A percentile compares a stretch with the other conserved stretches of the same genome.
These are phyloP conservation scores for Thalassiosira mediterranea DNA, from an alignment of 352 stramenopile species.

Conservation along the genomic window DNA sequence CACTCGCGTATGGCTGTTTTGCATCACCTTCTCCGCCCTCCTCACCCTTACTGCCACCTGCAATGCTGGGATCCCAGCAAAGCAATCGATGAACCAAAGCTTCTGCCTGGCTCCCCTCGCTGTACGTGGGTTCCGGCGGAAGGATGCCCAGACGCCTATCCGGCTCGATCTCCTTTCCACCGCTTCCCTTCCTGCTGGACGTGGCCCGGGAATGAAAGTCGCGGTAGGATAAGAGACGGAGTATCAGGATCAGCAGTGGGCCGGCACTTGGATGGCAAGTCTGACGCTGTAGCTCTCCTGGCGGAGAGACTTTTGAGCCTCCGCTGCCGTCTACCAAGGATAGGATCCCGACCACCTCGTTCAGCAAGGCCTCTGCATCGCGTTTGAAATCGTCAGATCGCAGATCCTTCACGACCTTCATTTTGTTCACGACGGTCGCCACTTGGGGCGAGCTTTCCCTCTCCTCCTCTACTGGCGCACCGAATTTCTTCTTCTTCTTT, in stretches of 20 bases:
- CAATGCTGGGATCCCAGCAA: constrained; percentile 63
- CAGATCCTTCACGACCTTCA: constrained; percentile 32
- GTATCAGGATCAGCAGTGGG: constrained; percentile 67
- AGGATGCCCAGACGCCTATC: constrained; percentile 58
- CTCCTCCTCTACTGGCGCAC: constrained; percentile 12
- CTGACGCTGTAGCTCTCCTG: constrained; percentile 65
- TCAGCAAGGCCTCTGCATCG: constrained; percentile 17
- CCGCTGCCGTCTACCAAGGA: constrained; percentile 5
- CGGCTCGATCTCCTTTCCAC: constrained; percentile 14
- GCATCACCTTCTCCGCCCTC: constrained; percentile 16
- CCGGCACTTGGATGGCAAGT: constrained; percentile 73
- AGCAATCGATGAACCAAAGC: constrained; percentile 64
- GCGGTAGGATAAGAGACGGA: constrained; percentile 70
- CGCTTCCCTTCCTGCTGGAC: constrained; percentile 14
- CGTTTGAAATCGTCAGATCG: constrained; percentile 32
- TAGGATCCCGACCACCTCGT: constrained; percentile 41
- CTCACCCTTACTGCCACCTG: too few species aligned
- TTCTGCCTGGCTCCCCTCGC: constrained; percentile 55
- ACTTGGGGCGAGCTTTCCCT: constrained; percentile 32
- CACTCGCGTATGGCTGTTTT: constrained; percentile 55
- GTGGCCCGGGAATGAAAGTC: constrained; percentile 12
- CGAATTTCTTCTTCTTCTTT: constrained; percentile 58
- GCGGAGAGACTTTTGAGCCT: constrained; percentile 18
- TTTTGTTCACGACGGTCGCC: constrained; percentile 34
- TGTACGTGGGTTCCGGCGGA: constrained; percentile 61